Base-by-base conservation (phyloP, 441 rosid genomes). In the Breynia disticha region DNA sequence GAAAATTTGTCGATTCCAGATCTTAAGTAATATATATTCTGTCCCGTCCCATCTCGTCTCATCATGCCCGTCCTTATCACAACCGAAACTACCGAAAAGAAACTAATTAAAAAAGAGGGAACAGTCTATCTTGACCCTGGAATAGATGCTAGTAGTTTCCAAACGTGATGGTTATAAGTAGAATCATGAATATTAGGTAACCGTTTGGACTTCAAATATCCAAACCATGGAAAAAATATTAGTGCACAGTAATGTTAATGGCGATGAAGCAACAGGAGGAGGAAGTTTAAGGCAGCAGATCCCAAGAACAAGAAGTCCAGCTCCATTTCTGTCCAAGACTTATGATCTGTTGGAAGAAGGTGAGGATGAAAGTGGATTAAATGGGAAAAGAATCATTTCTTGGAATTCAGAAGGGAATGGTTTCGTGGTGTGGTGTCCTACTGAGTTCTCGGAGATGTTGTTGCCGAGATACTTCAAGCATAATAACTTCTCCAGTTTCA, bases 401-500 rank as follows among this genome's bases (percentile, higher is more conserved):
- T 81, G 87, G 87, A 81, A 78, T 62, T 56, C 45, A 1, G 82
- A 74, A 5, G 84, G 84, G 52, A 59, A n/a, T 20, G 82, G 87
- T 28, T 76, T 81, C 44, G 69, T 78, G 12, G 82, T 81, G 0
- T 74, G 87, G 87, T 76, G 66, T 42, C 84, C 84, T 14, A 68
- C 69, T 0, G 84, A 74, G 64, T 81, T 81, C 60, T 76, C 87
- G 0, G 84, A 81, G 55, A 65, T 59, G 24, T 64, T 62, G 63
- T 48, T 81, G 70, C 90, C 96, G 2, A 73, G 69, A 68, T 77
- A 64, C 67, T 85, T 85, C 79, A 85, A 85, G 69, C 94, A 85
- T 70, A 85, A 75, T 57, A 85, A 85, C 67, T 84, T 82, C 76
- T 84, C 93, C 6, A 85, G 94, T 72, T 85, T 85, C 67, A 77